phyloP scores from a whole-genome alignment of 2,329 filamentous ascomycete species.

The Penicillium occitanis region DNA sequence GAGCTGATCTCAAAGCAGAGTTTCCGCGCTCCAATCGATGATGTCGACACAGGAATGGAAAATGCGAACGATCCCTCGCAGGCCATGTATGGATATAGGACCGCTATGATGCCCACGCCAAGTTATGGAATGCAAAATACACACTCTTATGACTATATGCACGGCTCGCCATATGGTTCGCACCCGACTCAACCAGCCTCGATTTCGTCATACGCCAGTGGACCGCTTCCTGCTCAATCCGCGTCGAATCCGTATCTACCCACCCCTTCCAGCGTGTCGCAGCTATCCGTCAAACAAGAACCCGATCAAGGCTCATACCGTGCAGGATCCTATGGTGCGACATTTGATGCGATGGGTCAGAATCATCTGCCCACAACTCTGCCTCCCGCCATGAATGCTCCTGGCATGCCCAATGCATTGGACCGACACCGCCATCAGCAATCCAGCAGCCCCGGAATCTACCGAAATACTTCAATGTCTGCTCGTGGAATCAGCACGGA shows the following conservation, averaged over 20 bases:
- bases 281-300: conserved; percentile 37
- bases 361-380: conserved; percentile 37
- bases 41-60: conserved; percentile 51
- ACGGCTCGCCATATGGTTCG: conserved; percentile 34
- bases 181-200: conserved; percentile 37
- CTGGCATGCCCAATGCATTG: conserved; percentile 32
- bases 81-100: conserved; percentile 43
- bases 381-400: conserved; percentile 33
- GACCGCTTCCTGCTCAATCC: conserved; percentile 33
- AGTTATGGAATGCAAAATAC: conserved; percentile 38
- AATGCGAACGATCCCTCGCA: conserved; percentile 41
- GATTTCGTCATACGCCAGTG: conserved; percentile 37
- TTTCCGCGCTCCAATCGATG: conserved; percentile 66
- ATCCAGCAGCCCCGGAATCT: conserved; percentile 38
- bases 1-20: conserved; percentile 63
- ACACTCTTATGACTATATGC: conserved; percentile 40
- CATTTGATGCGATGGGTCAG: conserved; percentile 39
- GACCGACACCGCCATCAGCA: conserved; percentile 41
- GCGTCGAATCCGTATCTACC: conserved; percentile 42
- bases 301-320: conserved; percentile 39
- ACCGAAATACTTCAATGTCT: conserved; percentile 43
- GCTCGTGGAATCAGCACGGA: conserved; percentile 41
- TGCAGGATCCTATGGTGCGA: conserved; percentile 34
- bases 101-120: conserved; percentile 37
- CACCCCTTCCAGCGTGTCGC: conserved; percentile 31